These are phyloP conservation scores for Tillandsia fasciculata DNA, from an alignment of 176 grass and related monocot genomes.

Conservation along the genomic window DNA sequence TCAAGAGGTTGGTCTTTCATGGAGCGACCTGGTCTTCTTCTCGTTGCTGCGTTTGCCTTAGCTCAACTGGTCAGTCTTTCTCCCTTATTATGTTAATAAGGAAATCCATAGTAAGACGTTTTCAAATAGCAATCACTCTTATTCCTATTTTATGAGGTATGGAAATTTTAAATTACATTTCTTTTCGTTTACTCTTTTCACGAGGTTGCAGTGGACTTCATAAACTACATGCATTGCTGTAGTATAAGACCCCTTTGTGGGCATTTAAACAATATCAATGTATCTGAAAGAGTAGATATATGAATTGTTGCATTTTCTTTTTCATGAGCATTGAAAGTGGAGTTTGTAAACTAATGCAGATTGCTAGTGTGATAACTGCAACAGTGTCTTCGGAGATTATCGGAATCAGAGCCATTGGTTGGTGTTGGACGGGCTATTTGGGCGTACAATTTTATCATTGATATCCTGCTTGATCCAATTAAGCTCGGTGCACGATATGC, in stretches of 20 bases:
- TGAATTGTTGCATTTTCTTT: neutral
- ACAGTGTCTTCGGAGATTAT: constrained; percentile 20
- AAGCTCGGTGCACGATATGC: constrained; percentile 45
- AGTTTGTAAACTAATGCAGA: constrained; percentile 15
- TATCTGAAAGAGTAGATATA: no score
- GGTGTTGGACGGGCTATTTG: constrained; percentile 50
- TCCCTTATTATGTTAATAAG: neutral
- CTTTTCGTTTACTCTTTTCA: no score
- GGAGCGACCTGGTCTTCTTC: constrained; percentile 51
- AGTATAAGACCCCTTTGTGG: no score
- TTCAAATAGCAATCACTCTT: no score
- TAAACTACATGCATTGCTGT: no score
- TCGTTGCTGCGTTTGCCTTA: constrained; percentile 37
- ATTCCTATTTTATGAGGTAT: no score
- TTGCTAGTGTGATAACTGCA: constrained; percentile 36
- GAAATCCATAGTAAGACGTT: neutral
- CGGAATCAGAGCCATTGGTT: constrained; percentile 52
- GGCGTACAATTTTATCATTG: constrained; percentile 50
- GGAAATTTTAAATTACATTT: no score
- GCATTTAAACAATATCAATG: no score
- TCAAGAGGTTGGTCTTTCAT: constrained; percentile 58
- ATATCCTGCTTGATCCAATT: constrained; percentile 44
- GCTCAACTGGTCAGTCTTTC: constrained; percentile 47
- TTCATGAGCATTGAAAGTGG: neutral
- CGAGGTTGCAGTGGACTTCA: no score